Evolutionary conservation across 2,329 filamentous ascomycete species (phyloP).

Genomic region (Beauveria asiatica): DNA sequence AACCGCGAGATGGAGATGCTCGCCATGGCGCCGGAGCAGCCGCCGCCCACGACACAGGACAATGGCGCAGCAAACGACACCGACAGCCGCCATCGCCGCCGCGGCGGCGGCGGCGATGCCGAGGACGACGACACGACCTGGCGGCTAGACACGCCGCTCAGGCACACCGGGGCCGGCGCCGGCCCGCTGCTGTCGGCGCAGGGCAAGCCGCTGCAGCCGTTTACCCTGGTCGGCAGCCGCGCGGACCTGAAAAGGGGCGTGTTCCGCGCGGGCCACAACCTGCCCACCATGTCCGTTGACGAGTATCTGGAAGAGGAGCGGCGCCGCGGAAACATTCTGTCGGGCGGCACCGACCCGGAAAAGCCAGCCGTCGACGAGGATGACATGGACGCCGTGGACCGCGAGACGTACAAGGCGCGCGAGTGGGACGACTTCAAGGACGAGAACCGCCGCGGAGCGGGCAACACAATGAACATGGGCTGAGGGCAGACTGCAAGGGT

Average conservation of each 20-base stretch:
- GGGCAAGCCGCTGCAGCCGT: conserved; percentile 83
- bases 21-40: conserved; percentile 56
- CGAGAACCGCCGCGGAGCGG: conserved; percentile 74
- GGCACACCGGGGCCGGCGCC: conserved; percentile 38
- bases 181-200: conserved; percentile 67
- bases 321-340: conserved; percentile 75
- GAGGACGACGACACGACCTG: conserved; percentile 48
- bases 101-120: too few species aligned
- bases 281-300: conserved; percentile 96
- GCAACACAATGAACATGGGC: conserved; percentile 77
- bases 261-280: conserved; percentile 82
- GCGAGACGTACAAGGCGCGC: conserved; percentile 85
- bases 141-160: conserved; percentile 59
- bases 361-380: conserved; percentile 78
- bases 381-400: conserved; percentile 76
- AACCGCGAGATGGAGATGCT: conserved; percentile 80
- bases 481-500: conserved; percentile 15
- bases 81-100: conserved; percentile 30
- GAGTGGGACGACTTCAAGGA: conserved; percentile 95
- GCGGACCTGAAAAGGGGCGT: conserved; percentile 71
- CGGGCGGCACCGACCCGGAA: conserved; percentile 73
- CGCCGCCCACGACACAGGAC: neutral
- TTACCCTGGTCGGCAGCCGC: conserved; percentile 73
- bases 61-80: conserved; percentile 25
- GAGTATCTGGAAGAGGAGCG: conserved; percentile 93